Conservation (phyloP, 257 asterid genomes). For the Cinchona pubescens region DNA sequence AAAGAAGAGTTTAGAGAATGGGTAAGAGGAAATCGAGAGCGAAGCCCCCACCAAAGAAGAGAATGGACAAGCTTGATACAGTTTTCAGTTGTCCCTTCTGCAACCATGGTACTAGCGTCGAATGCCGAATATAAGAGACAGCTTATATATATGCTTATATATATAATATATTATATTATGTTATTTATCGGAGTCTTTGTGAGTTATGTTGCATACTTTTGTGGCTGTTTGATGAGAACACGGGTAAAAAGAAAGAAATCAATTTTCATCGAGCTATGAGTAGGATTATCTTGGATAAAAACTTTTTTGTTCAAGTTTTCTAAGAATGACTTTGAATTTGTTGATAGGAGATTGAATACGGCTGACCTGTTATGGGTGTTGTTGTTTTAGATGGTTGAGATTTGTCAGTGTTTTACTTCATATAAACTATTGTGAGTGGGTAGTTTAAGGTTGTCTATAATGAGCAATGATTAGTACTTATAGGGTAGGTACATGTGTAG, state of each 20-base stretch:
- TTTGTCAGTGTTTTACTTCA: background rate
- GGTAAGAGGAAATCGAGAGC: conserved; percentile 97
- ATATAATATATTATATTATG: too few relatives aligned
- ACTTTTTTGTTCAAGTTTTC: background rate
- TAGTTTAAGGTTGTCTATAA: background rate
- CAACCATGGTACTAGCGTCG: conserved; percentile 87
- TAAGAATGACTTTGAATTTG: background rate
- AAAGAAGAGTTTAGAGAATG: conserved; percentile 39
- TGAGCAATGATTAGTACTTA: background rate
- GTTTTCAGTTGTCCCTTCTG: conserved; percentile 97
- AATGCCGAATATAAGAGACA: conserved; percentile 82
- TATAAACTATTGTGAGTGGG: background rate
- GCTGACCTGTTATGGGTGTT: background rate
- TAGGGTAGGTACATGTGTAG: background rate
- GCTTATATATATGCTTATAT: too few relatives aligned
- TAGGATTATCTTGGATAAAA: background rate
- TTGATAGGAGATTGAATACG: background rate
- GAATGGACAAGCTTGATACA: conserved; percentile 94
- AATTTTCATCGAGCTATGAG: background rate
- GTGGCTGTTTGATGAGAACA: background rate
- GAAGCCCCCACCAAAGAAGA: conserved; percentile 88
- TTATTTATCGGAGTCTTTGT: background rate
- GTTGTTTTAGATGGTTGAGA: background rate
- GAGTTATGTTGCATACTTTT: background rate
- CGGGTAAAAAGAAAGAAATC: background rate